Conservation (phyloP, 1,139 yeast species). For the Citeromyces hawaiiensis region DNA sequence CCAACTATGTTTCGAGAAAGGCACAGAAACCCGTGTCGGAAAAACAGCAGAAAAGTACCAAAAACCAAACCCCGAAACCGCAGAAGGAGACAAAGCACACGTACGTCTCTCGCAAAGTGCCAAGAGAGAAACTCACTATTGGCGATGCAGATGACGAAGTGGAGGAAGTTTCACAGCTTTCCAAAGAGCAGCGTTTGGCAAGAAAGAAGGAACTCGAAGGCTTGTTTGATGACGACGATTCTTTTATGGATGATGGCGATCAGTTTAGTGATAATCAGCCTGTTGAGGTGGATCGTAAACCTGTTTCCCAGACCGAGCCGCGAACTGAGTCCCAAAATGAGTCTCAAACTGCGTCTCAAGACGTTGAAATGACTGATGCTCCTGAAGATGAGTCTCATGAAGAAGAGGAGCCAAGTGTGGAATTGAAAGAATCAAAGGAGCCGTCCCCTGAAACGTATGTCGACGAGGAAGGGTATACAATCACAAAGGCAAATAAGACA, state of each 20-base stretch:
- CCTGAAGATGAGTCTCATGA: too few species aligned
- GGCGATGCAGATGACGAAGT: conserved; percentile 5
- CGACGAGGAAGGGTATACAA: conserved; percentile 6
- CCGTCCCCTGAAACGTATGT: conserved; percentile 3
- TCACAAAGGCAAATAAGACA: conserved; percentile 2
- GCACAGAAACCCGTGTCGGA: background rate
- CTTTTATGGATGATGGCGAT: conserved; percentile 1
- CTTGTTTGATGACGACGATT: conserved; percentile 17
- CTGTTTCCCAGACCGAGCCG: background rate
- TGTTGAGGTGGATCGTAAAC: background rate
- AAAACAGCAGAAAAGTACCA: background rate
- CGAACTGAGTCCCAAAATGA: too few species aligned
- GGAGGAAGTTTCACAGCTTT: conserved; percentile 6
- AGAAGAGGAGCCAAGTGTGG: too few species aligned
- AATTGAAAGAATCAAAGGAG: conserved; percentile 1
- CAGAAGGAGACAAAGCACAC: background rate
- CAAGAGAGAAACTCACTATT: conserved; percentile 6
- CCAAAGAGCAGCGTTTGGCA: conserved; percentile 5
- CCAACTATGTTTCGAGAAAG: conserved; percentile 4
- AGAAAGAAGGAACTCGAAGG: conserved; percentile 12
- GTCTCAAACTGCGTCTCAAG: too few species aligned
- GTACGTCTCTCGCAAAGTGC: conserved; percentile 5
- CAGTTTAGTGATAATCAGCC: background rate
- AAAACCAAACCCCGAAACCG: background rate
- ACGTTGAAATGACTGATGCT: too few species aligned